These are phyloP conservation scores for Urostyla sp. DNA, from an alignment of 73 alveolate genomes.

Conservation along the genomic window DNA sequence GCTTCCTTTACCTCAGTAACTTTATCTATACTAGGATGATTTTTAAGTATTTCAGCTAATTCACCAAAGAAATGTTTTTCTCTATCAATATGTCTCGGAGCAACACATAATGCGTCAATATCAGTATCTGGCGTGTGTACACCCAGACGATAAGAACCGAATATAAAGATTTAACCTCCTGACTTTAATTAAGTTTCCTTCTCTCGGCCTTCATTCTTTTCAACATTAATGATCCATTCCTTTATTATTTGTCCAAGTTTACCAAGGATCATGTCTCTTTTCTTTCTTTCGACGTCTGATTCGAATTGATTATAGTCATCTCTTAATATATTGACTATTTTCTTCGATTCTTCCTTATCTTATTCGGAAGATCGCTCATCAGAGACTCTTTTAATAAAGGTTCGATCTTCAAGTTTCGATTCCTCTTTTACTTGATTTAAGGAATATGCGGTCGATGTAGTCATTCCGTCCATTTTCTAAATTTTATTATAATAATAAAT, in stretches of 20 bases:
- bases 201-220: constrained; percentile 70
- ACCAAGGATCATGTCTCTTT: constrained; percentile 79
- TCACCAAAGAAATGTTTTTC: constrained; percentile 83
- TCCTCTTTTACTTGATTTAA: no score
- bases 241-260: constrained; percentile 74
- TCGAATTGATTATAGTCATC: constrained; percentile 81
- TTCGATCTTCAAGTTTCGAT: no score
- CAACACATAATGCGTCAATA: constrained; percentile 96
- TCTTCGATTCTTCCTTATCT: constrained; percentile 67
- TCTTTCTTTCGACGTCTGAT: constrained; percentile 68
- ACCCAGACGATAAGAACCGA: constrained; percentile 98
- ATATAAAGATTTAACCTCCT: constrained; percentile 94
- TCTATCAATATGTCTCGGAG: constrained; percentile 91
- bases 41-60: constrained; percentile 77
- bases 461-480: no score
- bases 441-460: no score
- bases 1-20: constrained; percentile 87
- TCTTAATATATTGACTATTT: constrained; percentile 65
- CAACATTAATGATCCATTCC: constrained; percentile 78
- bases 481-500: no score
- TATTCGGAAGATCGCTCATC: constrained; percentile 41
- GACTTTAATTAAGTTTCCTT: constrained; percentile 83
- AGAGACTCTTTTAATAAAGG: no score
- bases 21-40: constrained; percentile 81
- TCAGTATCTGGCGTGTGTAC: constrained; percentile 96